Evolutionary conservation across 768 basidiomycete species (phyloP).

Genomic region (Strobilomyces confusus): DNA sequence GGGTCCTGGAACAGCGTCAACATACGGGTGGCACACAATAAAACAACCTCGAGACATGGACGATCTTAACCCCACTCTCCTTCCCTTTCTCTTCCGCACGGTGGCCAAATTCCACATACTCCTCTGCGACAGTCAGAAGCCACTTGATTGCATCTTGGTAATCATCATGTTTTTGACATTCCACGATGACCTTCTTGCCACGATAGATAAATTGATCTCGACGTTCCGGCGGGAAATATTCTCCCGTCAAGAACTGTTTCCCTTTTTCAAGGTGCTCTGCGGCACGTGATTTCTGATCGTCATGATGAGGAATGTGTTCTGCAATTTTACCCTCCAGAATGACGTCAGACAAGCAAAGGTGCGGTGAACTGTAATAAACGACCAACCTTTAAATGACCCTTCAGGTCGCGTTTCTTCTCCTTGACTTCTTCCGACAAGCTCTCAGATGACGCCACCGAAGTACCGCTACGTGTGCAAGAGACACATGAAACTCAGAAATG

Average conservation of each 20-base stretch:
- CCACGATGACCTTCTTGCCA: slow-evolving; percentile 88
- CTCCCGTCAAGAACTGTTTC: slow-evolving; percentile 68
- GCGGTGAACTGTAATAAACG: not conserved
- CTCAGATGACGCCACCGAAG: slow-evolving; percentile 19
- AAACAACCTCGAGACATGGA: slow-evolving; percentile 6
- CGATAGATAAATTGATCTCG: slow-evolving; percentile 92
- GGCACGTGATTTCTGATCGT: slow-evolving; percentile 59
- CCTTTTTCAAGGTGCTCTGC: slow-evolving; percentile 53
- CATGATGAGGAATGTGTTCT: slow-evolving; percentile 62
- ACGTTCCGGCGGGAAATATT: slow-evolving; percentile 87
- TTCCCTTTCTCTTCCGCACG: slow-evolving; percentile 34
- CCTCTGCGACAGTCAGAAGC: slow-evolving; percentile 59
- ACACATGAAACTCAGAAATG: not conserved
- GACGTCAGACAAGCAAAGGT: slow-evolving; percentile 1
- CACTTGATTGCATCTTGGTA: slow-evolving; percentile 81
- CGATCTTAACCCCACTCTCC: slow-evolving; percentile 19
- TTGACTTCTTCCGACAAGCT: slow-evolving; percentile 28
- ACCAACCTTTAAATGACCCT: slow-evolving; percentile 30
- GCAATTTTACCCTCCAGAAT: slow-evolving; percentile 36
- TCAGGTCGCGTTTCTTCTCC: slow-evolving; percentile 35
- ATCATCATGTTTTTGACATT: slow-evolving; percentile 89
- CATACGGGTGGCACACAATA: slow-evolving; percentile 8
- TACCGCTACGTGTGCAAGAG: slow-evolving; percentile 10
- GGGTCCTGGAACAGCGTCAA: slow-evolving; percentile 40
- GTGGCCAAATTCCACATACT: slow-evolving; percentile 56